A percentile compares a stretch with the other conserved stretches of the same genome.
phyloP scores from a whole-genome alignment of 768 basidiomycete species.

The Rubroboletus satanas region DNA sequence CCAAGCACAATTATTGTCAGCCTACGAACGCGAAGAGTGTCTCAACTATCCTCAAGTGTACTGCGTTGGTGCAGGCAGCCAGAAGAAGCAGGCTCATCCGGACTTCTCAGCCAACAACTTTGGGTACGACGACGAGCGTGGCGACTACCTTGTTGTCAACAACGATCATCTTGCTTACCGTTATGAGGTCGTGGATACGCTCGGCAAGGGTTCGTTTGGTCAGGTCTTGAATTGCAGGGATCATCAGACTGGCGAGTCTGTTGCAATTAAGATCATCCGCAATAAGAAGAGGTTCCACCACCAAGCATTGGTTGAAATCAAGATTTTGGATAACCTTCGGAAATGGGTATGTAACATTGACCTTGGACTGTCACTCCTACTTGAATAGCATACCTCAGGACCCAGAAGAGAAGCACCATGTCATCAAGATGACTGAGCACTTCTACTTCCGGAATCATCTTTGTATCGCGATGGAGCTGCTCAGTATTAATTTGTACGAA shows the following conservation, averaged over 20 bases:
- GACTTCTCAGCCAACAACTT: slow-evolving; percentile 81
- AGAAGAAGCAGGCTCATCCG: slow-evolving; percentile 76
- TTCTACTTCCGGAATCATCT: slow-evolving; percentile 98
- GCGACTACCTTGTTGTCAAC: slow-evolving; percentile 88
- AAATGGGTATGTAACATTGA: slow-evolving; percentile 79
- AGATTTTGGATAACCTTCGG: slow-evolving; percentile 91
- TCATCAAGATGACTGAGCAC: slow-evolving; percentile 97
- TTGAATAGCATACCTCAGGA: slow-evolving; percentile 57
- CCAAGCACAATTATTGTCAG: slow-evolving; percentile 70
- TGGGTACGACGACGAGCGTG: slow-evolving; percentile 97
- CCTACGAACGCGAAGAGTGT: slow-evolving; percentile 89
- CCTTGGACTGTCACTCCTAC: not conserved
- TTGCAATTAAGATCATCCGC: slow-evolving; percentile 98
- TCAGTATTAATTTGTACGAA: slow-evolving; percentile 98
- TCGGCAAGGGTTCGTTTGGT: slow-evolving; percentile 98
- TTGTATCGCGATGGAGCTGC: slow-evolving; percentile 96
- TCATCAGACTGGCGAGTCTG: slow-evolving; percentile 91
- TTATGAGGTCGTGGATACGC: slow-evolving; percentile 89
- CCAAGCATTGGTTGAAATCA: slow-evolving; percentile 98
- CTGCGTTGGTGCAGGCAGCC: slow-evolving; percentile 72
- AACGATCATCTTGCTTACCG: slow-evolving; percentile 94
- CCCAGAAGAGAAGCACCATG: slow-evolving; percentile 92
- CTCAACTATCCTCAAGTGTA: slow-evolving; percentile 83
- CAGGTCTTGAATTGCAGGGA: slow-evolving; percentile 96
- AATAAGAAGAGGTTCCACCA: slow-evolving; percentile 99